Base-by-base conservation (phyloP, 164 flowering plant species). In the Euptelea pleiosperma region DNA sequence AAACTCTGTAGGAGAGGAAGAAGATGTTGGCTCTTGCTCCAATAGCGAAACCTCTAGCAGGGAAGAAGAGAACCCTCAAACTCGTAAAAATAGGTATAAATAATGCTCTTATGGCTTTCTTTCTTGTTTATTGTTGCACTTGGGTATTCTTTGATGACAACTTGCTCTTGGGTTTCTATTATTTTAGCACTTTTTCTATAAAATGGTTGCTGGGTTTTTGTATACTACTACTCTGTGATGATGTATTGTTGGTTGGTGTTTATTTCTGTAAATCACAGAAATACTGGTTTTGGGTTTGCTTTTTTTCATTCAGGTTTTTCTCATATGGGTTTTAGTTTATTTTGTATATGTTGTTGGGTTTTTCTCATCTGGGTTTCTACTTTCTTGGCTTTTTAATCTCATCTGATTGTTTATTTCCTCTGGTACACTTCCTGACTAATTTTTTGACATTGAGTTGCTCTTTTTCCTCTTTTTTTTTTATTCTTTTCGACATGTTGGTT, bases 31-130 rank as follows among this genome's bases (percentile, higher is more conserved):
- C 82, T 54, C 41, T 89, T 1, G 80, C 98, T 33, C 97, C 97
- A 25, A 92, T 92, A 2, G 97, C 98, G 18, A 84, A 83, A 59
- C 98, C 96, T 29, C 83, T 92, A 15, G 96, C 96, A 8, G 96
- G 93, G 30, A 87, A 89, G 58, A 89, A 85, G 68, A 77, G 72
- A 37, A 80, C 93, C 53, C 80, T 85, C 69, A 92, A 92, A 67
- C 91, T 89, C 47, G 91, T 92, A 50, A 83, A 95, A 35, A 78
- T 59, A 79, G 98, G 96, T 89, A 63, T 9, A 3, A 43, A 21
- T 19, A 22, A 6, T 16, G 1, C 5, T 19, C 22, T 36, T 12
- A 8, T 58, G 14, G 29, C 24, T 44, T 19, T n/a, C n/a, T n/a
- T n/a, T n/a, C n/a, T n/a, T n/a, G n/a, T n/a, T n/a, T n/a, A n/a